These are phyloP conservation scores for Hymenoscyphus albidus DNA, from an alignment of 2,329 filamentous ascomycete genomes.

Conservation along the genomic window DNA sequence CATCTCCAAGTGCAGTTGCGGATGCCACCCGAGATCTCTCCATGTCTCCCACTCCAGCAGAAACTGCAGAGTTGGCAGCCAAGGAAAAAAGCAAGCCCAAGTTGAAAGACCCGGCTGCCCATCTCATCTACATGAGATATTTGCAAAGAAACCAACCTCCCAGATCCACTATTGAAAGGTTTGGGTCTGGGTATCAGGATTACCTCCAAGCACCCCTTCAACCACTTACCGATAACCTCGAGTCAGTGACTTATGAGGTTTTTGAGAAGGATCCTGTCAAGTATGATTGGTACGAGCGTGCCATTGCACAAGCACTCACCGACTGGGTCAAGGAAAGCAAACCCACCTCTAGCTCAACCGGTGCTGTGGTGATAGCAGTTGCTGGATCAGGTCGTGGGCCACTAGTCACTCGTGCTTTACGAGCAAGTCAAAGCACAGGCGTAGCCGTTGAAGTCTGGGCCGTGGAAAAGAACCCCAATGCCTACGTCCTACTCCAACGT, in stretches of 20 bases:
- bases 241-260: constrained; percentile 96
- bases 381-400: constrained; percentile 91
- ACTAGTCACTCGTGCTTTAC: constrained; percentile 80
- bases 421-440: constrained; percentile 71
- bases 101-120: constrained; percentile 53
- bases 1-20: constrained; percentile 42
- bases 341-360: constrained; percentile 67
- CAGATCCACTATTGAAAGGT: constrained; percentile 58
- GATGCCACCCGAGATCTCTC: constrained; percentile 36
- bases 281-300: constrained; percentile 90
- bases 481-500: constrained; percentile 84
- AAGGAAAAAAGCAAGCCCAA: constrained; percentile 40
- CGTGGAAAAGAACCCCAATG: constrained; percentile 97
- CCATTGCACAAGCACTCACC: constrained; percentile 72
- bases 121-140: constrained; percentile 79
- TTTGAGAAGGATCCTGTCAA: constrained; percentile 99
- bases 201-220: constrained; percentile 94
- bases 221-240: constrained; percentile 90
- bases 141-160: constrained; percentile 78
- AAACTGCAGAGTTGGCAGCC: constrained; percentile 48
- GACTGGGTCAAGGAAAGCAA: constrained; percentile 74
- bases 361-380: constrained; percentile 79
- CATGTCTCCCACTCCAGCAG: constrained; percentile 64
- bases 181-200: constrained; percentile 79
- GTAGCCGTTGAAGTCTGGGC: constrained; percentile 85